Percentiles rank a stretch among this genome's conserved stretches.
phyloP scores from a whole-genome alignment of 805 yeast species.

The Candida jianshihensis region DNA sequence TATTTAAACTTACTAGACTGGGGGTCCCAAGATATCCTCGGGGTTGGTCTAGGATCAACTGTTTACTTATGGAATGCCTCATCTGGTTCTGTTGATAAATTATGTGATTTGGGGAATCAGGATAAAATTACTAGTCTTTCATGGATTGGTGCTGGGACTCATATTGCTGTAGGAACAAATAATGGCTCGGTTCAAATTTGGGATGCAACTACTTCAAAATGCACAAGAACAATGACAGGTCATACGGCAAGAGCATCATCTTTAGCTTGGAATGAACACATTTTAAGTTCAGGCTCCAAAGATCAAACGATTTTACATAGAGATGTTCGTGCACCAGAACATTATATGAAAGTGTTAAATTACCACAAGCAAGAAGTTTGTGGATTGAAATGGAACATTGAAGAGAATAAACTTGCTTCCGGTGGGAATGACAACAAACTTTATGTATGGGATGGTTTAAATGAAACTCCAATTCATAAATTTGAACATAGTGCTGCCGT shows the following conservation, averaged over 20 bases:
- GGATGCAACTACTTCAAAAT: slow-evolving; percentile 79
- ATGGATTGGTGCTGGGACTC: slow-evolving; percentile 95
- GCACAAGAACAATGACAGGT: slow-evolving; percentile 89
- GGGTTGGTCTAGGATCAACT: slow-evolving; percentile 82
- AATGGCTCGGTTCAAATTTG: slow-evolving; percentile 88
- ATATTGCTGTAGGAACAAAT: slow-evolving; percentile 86
- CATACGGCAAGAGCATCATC: slow-evolving; percentile 82
- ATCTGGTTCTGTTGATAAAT: slow-evolving; percentile 72
- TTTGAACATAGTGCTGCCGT: slow-evolving; percentile 94
- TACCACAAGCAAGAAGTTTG: slow-evolving; percentile 92
- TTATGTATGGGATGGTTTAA: slow-evolving; percentile 76
- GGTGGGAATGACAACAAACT: slow-evolving; percentile 93
- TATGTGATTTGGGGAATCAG: slow-evolving; percentile 63
- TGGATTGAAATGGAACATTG: slow-evolving; percentile 90
- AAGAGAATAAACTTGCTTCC: slow-evolving; percentile 85
- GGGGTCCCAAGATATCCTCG: slow-evolving; percentile 85
- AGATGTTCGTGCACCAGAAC: slow-evolving; percentile 85
- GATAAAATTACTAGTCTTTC: slow-evolving; percentile 78
- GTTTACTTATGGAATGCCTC: slow-evolving; percentile 90
- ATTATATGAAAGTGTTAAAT: slow-evolving; percentile 63
- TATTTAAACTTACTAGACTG: slow-evolving; percentile 90
- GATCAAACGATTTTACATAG: slow-evolving; percentile 82
- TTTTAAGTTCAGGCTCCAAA: slow-evolving; percentile 79
- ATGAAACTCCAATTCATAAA: slow-evolving; percentile 59
- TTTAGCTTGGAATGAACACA: slow-evolving; percentile 90